phyloP scores from a whole-genome alignment of 192 early-diverging fungal species.

The Entomortierella chlamydospora region DNA sequence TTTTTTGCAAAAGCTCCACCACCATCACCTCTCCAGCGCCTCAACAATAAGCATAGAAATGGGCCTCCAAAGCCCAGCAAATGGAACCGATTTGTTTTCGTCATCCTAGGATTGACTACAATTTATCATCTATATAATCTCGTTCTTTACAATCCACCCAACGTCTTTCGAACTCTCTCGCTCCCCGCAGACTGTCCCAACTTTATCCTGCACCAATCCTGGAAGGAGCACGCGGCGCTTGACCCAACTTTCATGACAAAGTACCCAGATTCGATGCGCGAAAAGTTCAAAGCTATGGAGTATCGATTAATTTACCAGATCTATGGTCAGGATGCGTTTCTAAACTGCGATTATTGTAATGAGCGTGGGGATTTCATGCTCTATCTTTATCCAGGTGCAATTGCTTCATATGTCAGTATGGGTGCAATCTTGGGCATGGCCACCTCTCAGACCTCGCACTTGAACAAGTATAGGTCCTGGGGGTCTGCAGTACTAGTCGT shows the following conservation, averaged over 20 bases:
- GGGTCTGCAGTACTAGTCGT: slow-evolving; percentile 24
- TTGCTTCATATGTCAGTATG: slow-evolving; percentile 37
- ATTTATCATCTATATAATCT: slow-evolving; percentile 26
- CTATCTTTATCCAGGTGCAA: slow-evolving; percentile 22
- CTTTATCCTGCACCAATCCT: slow-evolving; percentile 46
- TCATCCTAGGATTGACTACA: slow-evolving; percentile 2
- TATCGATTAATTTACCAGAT: slow-evolving; percentile 29
- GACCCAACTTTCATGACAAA: slow-evolving; percentile 22
- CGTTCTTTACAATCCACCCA: slow-evolving; percentile 29
- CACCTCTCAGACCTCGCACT: slow-evolving; percentile 35
- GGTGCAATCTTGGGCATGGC: slow-evolving; percentile 39
- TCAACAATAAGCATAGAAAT: slow-evolving; percentile 20
- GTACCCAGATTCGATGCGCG: slow-evolving; percentile 37
- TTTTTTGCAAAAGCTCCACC: slow-evolving; percentile 40
- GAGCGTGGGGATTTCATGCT: slow-evolving; percentile 28
- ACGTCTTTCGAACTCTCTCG: slow-evolving; percentile 37
- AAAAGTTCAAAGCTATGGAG: slow-evolving; percentile 45
- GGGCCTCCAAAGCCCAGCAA: background rate
- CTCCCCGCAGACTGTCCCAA: slow-evolving; percentile 44
- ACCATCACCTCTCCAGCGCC: slow-evolving; percentile 39
- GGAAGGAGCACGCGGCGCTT: slow-evolving; percentile 22
- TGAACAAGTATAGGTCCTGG: slow-evolving; percentile 41
- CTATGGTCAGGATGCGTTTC: slow-evolving; percentile 43
- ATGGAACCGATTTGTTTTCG: slow-evolving; percentile 21
- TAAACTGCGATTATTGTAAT: slow-evolving; percentile 38